A percentile compares a stretch with the other conserved stretches of the same genome.
Evolutionary conservation across 1,284 basidiomycete species (phyloP).

Genomic region (Rhodotorula sp.): DNA sequence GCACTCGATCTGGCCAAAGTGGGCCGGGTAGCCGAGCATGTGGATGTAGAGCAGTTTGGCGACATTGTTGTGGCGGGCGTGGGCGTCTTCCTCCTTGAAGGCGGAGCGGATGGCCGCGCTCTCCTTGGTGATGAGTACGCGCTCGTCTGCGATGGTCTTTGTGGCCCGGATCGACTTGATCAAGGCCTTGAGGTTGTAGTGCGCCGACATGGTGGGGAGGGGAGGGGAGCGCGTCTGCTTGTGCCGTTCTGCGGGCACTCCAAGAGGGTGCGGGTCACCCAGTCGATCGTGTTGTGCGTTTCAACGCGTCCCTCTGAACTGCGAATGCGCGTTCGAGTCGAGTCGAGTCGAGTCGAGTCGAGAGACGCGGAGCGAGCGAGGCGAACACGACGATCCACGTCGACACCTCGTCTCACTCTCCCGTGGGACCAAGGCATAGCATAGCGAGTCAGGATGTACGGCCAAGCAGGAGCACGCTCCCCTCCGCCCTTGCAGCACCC

Average conservation of each 20-base stretch:
- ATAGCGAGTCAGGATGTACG: too few relatives aligned
- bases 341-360: too few relatives aligned
- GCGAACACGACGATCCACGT: too few relatives aligned
- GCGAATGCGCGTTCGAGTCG: too few relatives aligned
- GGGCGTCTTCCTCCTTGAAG: constrained; percentile 94
- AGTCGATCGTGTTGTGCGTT: too few relatives aligned
- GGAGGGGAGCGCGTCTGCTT: background rate
- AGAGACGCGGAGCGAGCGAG: too few relatives aligned
- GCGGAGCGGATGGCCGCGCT: constrained; percentile 95
- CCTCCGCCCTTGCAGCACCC: constrained; percentile 41
- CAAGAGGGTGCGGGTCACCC: too few relatives aligned
- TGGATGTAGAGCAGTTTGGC: constrained; percentile 99
- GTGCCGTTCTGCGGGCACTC: too few relatives aligned
- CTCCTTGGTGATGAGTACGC: constrained; percentile 95
- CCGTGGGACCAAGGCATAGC: too few relatives aligned
- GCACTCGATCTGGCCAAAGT: constrained; percentile 99
- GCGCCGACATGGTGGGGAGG: background rate
- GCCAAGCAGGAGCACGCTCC: background rate
- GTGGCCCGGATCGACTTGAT: constrained; percentile 53
- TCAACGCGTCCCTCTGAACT: too few relatives aligned
- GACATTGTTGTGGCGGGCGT: constrained; percentile 91
- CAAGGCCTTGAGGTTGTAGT: constrained; percentile 48
- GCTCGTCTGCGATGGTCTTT: constrained; percentile 97
- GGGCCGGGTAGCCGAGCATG: constrained; percentile 98
- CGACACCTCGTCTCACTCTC: too few relatives aligned